Evolutionary conservation across 345 rosid genomes (phyloP).

Genomic region (Eucalyptus marginata): DNA sequence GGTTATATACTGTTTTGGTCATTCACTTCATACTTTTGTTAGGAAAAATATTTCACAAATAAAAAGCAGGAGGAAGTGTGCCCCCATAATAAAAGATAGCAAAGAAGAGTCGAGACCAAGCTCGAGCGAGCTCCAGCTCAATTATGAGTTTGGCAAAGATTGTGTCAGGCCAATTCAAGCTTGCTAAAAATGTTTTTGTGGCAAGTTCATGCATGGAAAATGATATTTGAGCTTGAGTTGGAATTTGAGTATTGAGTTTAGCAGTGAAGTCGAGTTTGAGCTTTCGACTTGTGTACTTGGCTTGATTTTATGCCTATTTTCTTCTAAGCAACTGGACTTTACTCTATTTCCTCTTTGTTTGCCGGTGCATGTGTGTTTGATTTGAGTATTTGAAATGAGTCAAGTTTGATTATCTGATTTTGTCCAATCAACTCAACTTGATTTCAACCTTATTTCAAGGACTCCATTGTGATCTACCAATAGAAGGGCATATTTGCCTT

Average conservation of each 20-base stretch:
- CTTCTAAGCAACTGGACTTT: not conserved
- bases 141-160: not conserved
- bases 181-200: not conserved
- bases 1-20: not conserved
- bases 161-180: not conserved
- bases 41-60: not conserved
- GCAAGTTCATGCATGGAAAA: not conserved
- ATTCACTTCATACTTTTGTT: not conserved
- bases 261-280: not conserved
- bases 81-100: not conserved
- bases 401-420: not conserved
- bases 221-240: not conserved
- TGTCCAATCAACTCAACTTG: not conserved
- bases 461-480: not conserved
- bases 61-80: not conserved
- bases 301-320: not conserved
- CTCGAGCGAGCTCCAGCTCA: not conserved
- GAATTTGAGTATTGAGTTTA: not conserved
- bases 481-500: not conserved
- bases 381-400: not conserved
- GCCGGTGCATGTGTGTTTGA: not conserved
- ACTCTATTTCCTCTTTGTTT: not conserved
- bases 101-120: not conserved
- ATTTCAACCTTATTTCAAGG: not conserved
- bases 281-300: not conserved